Percentiles rank a stretch among this genome's conserved stretches.
Conservation (phyloP, 192 early-diverging fungal genomes). For the Coemansia sp. region DNA sequence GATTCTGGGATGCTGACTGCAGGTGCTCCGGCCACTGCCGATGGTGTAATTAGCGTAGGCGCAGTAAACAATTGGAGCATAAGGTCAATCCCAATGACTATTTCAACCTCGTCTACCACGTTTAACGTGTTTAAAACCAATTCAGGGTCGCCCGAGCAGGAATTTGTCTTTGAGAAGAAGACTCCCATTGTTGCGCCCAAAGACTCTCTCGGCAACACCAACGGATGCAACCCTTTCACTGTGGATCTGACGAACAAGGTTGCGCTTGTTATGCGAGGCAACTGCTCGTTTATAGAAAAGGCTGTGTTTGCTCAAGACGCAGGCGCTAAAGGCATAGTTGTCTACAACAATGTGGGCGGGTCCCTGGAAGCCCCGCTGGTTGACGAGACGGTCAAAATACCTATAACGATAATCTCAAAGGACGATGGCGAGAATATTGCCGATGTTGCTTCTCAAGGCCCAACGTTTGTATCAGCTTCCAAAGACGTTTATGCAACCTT, state of each 20-base stretch:
- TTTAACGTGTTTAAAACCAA: no score
- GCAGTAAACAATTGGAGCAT: slow-evolving; percentile 53
- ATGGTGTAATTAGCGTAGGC: slow-evolving; percentile 61
- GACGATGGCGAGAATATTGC: slow-evolving; percentile 38
- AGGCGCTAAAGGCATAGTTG: slow-evolving; percentile 54
- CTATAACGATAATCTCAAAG: slow-evolving; percentile 31
- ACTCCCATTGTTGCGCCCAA: slow-evolving; percentile 8
- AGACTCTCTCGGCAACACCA: slow-evolving; percentile 3
- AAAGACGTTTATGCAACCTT: slow-evolving; percentile 9
- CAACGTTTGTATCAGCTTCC: background rate
- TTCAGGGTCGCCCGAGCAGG: no score
- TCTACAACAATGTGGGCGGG: slow-evolving; percentile 49
- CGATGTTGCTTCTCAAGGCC: background rate
- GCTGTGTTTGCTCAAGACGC: slow-evolving; percentile 44
- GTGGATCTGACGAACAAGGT: slow-evolving; percentile 31
- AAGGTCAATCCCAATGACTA: no score
- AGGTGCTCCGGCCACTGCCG: slow-evolving; percentile 52
- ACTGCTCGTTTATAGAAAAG: slow-evolving; percentile 53
- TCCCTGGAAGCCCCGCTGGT: background rate
- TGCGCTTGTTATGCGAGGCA: slow-evolving; percentile 49
- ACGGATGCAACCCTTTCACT: background rate
- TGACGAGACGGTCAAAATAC: slow-evolving; percentile 26
- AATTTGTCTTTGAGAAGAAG: background rate
- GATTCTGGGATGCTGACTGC: slow-evolving; percentile 56
- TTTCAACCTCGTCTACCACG: no score